Evolutionary conservation across 352 stramenopile genomes (phyloP).

Genomic region (Globisporangium paroecandrum): DNA sequence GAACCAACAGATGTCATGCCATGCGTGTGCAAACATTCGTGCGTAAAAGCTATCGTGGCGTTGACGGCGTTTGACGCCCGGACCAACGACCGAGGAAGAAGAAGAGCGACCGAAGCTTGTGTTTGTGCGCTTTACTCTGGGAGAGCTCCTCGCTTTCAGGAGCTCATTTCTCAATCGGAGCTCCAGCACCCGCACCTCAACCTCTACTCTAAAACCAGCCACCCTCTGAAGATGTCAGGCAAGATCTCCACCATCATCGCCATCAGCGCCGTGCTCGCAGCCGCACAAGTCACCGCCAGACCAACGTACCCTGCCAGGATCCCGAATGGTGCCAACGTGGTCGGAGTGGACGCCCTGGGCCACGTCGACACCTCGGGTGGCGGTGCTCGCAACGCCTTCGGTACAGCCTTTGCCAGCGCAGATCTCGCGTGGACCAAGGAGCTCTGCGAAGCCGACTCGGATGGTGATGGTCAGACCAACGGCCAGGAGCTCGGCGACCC

Average conservation of each 20-base stretch:
- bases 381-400: slow-evolving; percentile 31
- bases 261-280: background rate
- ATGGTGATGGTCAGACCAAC: slow-evolving; percentile 47
- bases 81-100: no score
- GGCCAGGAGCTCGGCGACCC: slow-evolving; percentile 57
- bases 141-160: background rate
- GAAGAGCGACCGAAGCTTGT: no score
- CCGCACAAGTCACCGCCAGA: slow-evolving; percentile 5
- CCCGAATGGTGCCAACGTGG: slow-evolving; percentile 29
- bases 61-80: no score
- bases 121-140: background rate
- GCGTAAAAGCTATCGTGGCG: no score
- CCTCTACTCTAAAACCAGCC: no score
- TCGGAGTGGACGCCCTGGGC: slow-evolving; percentile 25
- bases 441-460: slow-evolving; percentile 37
- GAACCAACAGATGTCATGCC: no score
- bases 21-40: no score
- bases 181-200: background rate
- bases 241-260: background rate
- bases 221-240: slow-evolving; percentile 1
- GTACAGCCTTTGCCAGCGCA: slow-evolving; percentile 20
- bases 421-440: slow-evolving; percentile 28
- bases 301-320: slow-evolving; percentile 10
- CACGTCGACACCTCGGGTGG: slow-evolving; percentile 33
- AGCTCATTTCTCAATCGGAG: slow-evolving; percentile 4